These are phyloP conservation scores for Pterocarpus santalinus DNA, from an alignment of 306 rosid genomes.

Conservation along the genomic window DNA sequence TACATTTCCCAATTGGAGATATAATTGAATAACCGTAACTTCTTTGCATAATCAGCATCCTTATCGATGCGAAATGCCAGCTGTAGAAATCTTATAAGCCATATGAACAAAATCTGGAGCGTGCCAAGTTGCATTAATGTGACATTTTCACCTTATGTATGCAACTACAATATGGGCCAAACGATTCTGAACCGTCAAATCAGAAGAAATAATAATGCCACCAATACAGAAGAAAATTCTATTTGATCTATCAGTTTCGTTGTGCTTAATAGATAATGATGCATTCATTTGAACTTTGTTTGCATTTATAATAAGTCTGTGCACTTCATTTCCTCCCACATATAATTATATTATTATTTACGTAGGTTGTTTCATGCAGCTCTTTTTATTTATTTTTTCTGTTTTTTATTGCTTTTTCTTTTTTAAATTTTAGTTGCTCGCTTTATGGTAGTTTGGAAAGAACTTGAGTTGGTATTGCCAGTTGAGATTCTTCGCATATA, in stretches of 20 bases:
- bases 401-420: background rate
- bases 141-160: constrained; percentile 33
- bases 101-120: constrained; percentile 27
- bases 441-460: background rate
- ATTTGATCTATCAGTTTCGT: constrained; percentile 30
- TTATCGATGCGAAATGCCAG: constrained; percentile 39
- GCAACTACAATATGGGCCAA: constrained; percentile 15
- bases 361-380: constrained; percentile 25
- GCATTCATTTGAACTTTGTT: constrained; percentile 31
- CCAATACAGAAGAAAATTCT: constrained; percentile 28
- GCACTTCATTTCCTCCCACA: background rate
- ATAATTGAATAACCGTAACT: too few relatives aligned
- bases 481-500: constrained; percentile 41
- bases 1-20: background rate
- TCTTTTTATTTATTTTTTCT: background rate
- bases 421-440: background rate
- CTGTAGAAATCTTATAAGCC: constrained; percentile 29
- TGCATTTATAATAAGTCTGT: constrained; percentile 11
- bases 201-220: constrained; percentile 18
- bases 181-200: constrained; percentile 36
- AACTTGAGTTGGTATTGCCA: constrained; percentile 20
- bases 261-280: constrained; percentile 25
- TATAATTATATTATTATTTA: constrained; percentile 9
- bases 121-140: constrained; percentile 35
- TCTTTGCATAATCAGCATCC: background rate